Evolutionary conservation across 1,139 yeast genomes (phyloP).

Genomic region (Geotrichum macrosporum): DNA sequence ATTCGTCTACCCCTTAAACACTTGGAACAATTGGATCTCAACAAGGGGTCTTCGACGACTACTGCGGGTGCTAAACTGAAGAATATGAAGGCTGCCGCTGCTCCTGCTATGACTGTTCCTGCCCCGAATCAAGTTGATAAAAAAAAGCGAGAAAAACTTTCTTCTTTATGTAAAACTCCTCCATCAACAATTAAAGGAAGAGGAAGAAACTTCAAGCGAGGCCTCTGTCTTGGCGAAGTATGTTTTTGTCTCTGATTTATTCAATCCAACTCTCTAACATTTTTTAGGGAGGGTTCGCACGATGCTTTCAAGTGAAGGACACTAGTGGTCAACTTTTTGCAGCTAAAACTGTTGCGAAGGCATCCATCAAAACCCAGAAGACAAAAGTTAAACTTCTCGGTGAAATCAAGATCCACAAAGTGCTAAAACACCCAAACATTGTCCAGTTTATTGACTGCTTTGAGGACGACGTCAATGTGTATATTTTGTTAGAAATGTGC

Average conservation of each 20-base stretch:
- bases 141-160: constrained; percentile 81
- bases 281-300: constrained; percentile 83
- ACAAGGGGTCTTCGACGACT: constrained; percentile 2
- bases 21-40: constrained; percentile 10
- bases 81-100: constrained; percentile 1
- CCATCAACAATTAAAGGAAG: constrained; percentile 78
- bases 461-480: constrained; percentile 91
- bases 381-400: constrained; percentile 80
- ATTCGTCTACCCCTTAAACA: constrained; percentile 9
- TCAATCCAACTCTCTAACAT: neutral
- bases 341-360: constrained; percentile 97
- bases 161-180: constrained; percentile 89
- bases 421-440: constrained; percentile 81
- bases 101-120: constrained; percentile 1
- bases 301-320: constrained; percentile 95
- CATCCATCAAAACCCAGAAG: constrained; percentile 85
- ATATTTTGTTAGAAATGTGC: constrained; percentile 88
- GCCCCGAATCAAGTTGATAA: constrained; percentile 28
- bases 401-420: constrained; percentile 92
- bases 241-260: constrained; percentile 10
- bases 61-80: neutral
- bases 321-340: constrained; percentile 77
- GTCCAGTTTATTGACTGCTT: constrained; percentile 92
- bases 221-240: constrained; percentile 80
- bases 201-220: constrained; percentile 82